These are phyloP conservation scores for Lycium barbarum DNA, from an alignment of 257 asterid species.

Conservation along the genomic window DNA sequence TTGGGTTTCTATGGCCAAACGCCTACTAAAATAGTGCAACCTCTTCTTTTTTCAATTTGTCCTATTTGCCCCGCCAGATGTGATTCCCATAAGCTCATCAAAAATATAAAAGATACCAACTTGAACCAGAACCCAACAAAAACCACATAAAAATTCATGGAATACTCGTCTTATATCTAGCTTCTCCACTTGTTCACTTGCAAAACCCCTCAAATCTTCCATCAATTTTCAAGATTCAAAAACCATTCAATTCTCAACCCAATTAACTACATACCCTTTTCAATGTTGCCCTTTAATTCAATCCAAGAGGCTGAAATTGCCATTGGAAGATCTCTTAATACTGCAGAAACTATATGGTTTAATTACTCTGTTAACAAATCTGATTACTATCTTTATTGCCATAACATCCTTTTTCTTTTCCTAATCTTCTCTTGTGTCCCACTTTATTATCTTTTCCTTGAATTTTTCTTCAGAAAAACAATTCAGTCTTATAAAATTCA, in stretches of 20 bases:
- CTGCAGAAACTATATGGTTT: conserved; percentile 80
- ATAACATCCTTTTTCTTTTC: conserved; percentile 84
- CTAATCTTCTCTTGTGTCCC: conserved; percentile 80
- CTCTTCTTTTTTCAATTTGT: background rate
- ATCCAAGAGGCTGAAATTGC: conserved; percentile 76
- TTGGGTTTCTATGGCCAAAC: too few relatives aligned
- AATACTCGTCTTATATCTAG: background rate
- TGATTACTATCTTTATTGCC: conserved; percentile 89
- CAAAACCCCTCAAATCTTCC: background rate
- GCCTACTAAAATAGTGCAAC: too few relatives aligned
- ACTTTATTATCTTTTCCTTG: conserved; percentile 69
- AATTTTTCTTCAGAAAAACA: conserved; percentile 47
- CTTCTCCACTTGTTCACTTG: background rate
- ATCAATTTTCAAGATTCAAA: background rate
- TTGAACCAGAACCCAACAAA: background rate
- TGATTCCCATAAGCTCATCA: background rate
- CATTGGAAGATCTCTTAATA: conserved; percentile 73
- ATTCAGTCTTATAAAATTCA: conserved; percentile 70
- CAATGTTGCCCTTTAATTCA: conserved; percentile 86
- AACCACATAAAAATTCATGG: background rate
- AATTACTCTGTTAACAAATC: conserved; percentile 86
- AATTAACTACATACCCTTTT: conserved; percentile 14
- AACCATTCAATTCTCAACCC: background rate
- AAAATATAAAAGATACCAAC: background rate
- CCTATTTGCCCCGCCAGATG: conserved; percentile 23